A percentile compares a stretch with the other conserved stretches of the same genome.
Conservation (phyloP, 2,329 filamentous ascomycete genomes). For the Bipolaris bicolor region DNA sequence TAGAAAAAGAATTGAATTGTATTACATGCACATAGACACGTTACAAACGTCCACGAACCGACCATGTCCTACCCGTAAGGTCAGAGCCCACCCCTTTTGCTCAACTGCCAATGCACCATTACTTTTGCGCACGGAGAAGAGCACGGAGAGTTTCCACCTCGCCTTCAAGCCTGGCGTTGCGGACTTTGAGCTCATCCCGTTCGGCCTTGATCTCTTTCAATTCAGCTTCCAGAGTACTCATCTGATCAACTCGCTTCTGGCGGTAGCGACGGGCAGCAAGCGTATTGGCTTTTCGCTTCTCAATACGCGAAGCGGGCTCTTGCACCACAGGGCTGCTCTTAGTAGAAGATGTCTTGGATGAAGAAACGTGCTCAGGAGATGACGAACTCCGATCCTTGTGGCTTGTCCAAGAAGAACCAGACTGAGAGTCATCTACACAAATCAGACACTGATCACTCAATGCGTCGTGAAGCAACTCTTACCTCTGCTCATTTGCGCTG, state of each 20-base stretch:
- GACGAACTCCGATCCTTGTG: slow-evolving; percentile 32
- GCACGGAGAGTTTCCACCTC: slow-evolving; percentile 67
- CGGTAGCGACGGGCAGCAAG: slow-evolving; percentile 74
- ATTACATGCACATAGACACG: slow-evolving; percentile 9
- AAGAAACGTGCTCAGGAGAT: slow-evolving; percentile 33
- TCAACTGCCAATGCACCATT: slow-evolving; percentile 20
- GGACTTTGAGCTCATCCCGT: slow-evolving; percentile 67
- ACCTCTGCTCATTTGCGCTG: slow-evolving; percentile 38
- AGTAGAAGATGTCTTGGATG: slow-evolving; percentile 31
- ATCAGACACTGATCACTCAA: slow-evolving; percentile 17
- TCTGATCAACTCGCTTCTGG: slow-evolving; percentile 72
- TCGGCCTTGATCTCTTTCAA: slow-evolving; percentile 66
- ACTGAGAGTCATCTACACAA: slow-evolving; percentile 30
- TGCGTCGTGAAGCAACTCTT: neutral
- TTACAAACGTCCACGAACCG: slow-evolving; percentile 18
- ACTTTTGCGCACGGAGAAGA: slow-evolving; percentile 52
- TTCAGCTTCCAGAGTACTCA: slow-evolving; percentile 65
- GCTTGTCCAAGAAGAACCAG: slow-evolving; percentile 37
- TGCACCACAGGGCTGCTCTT: slow-evolving; percentile 30
- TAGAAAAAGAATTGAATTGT: slow-evolving; percentile 11
- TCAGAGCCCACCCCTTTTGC: slow-evolving; percentile 16
- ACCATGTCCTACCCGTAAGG: slow-evolving; percentile 29
- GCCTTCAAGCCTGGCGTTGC: slow-evolving; percentile 68
- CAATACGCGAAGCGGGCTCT: slow-evolving; percentile 38
- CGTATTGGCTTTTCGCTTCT: slow-evolving; percentile 71